phyloP scores from a whole-genome alignment of 1,284 basidiomycete genomes.

The Rhodotorula mucilaginosa region DNA sequence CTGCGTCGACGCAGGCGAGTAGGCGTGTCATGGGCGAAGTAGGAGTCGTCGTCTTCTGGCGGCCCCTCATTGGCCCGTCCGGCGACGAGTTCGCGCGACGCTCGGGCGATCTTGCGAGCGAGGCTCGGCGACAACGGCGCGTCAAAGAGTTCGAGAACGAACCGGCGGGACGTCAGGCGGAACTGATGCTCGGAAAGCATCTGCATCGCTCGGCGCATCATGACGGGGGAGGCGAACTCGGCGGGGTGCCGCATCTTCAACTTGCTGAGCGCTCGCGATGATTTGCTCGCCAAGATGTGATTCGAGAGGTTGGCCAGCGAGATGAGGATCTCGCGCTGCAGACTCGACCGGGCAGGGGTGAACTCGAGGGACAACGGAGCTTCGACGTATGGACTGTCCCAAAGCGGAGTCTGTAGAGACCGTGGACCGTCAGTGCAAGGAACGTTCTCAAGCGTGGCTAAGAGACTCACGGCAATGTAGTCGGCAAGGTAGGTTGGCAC shows the following conservation, averaged over 20 bases:
- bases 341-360: constrained; percentile 63
- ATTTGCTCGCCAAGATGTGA: constrained; percentile 89
- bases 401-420: constrained; percentile 65
- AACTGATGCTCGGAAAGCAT: constrained; percentile 83
- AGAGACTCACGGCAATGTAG: constrained; percentile 67
- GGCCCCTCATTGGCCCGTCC: background rate
- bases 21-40: background rate
- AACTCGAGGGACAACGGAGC: constrained; percentile 53
- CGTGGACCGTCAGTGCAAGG: background rate
- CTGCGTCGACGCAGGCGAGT: background rate
- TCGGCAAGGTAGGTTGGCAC: constrained; percentile 76
- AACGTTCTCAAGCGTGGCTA: background rate
- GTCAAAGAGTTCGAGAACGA: constrained; percentile 89
- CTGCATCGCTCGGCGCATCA: constrained; percentile 79
- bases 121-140: constrained; percentile 47
- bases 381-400: constrained; percentile 58
- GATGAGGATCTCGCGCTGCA: constrained; percentile 81
- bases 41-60: background rate
- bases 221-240: constrained; percentile 69
- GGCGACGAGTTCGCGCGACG: constrained; percentile 13
- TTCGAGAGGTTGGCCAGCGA: constrained; percentile 93
- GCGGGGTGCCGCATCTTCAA: constrained; percentile 67
- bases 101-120: constrained; percentile 3
- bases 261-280: constrained; percentile 78
- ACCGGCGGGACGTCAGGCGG: constrained; percentile 82